A percentile compares a stretch with the other conserved stretches of the same genome.
Conservation (phyloP, 2,329 filamentous ascomycete genomes). For the Botrytis cinerea region DNA sequence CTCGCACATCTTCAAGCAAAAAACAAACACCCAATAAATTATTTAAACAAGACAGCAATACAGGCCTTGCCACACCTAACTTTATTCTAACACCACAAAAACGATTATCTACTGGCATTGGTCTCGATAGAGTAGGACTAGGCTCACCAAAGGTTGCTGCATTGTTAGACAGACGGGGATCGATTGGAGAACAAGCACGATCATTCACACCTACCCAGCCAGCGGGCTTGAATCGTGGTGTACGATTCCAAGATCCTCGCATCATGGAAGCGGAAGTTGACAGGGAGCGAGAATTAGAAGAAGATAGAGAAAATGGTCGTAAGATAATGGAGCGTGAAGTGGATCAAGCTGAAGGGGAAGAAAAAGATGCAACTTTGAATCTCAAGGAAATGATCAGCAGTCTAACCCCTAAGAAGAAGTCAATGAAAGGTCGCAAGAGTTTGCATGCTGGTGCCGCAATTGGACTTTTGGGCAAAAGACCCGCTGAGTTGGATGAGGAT, state of each 20-base stretch:
- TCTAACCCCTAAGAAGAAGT: conserved; percentile 73
- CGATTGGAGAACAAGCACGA: conserved; percentile 66
- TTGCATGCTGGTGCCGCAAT: conserved; percentile 73
- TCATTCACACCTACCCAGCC: conserved; percentile 59
- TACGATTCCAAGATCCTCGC: conserved; percentile 67
- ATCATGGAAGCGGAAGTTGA: conserved; percentile 65
- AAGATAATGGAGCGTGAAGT: conserved; percentile 56
- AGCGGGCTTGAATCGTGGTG: conserved; percentile 45
- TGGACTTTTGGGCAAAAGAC: conserved; percentile 73
- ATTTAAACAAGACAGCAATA: conserved; percentile 56
- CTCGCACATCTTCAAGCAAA: conserved; percentile 42
- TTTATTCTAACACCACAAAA: conserved; percentile 63
- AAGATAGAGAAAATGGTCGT: conserved; percentile 61
- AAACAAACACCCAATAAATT: conserved; percentile 46
- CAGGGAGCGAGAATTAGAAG: conserved; percentile 60
- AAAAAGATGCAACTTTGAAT: conserved; percentile 64
- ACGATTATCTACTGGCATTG: conserved; percentile 65
- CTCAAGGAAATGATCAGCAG: conserved; percentile 77
- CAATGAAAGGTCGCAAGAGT: conserved; percentile 69
- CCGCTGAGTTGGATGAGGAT: conserved; percentile 66
- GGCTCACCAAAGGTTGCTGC: conserved; percentile 75
- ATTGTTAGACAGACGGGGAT: conserved; percentile 69
- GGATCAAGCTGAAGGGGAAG: conserved; percentile 49
- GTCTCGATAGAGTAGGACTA: conserved; percentile 68
- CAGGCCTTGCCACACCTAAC: conserved; percentile 61